A percentile compares a stretch with the other conserved stretches of the same genome.
Conservation (phyloP, 257 asterid species). For the Rauvolfia tetraphylla region DNA sequence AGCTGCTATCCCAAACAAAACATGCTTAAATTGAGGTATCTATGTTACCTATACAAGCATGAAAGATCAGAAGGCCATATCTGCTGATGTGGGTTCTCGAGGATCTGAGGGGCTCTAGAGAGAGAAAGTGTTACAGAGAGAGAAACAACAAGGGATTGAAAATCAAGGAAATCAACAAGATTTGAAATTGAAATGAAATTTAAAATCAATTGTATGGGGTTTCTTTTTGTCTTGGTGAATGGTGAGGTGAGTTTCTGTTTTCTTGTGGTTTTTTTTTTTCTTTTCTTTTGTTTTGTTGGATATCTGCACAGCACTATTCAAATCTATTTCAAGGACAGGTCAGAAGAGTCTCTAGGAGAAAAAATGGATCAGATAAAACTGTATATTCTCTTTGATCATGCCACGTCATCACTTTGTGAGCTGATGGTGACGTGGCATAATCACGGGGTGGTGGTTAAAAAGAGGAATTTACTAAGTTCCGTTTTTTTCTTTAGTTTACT, state of each 20-base stretch:
- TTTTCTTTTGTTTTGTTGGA: background rate
- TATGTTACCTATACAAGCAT: slow-evolving; percentile 30
- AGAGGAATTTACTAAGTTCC: slow-evolving; percentile 8
- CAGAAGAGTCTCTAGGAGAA: slow-evolving; percentile 3
- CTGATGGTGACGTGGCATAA: slow-evolving; percentile 12
- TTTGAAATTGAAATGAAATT: slow-evolving; percentile 24
- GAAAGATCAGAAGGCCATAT: slow-evolving; percentile 32
- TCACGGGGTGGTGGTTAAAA: slow-evolving; percentile 5
- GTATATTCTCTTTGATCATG: slow-evolving; percentile 5
- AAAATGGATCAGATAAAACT: too few relatives aligned
- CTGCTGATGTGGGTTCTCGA: slow-evolving; percentile 17
- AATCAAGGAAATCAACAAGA: slow-evolving; percentile 6
- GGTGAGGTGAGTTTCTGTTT: background rate
- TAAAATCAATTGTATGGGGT: slow-evolving; percentile 4
- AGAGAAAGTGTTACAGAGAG: slow-evolving; percentile 17
- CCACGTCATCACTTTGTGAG: background rate
- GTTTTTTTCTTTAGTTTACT: background rate
- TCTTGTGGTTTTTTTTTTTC: background rate
- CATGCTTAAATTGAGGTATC: slow-evolving; percentile 10
- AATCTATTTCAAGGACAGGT: slow-evolving; percentile 26
- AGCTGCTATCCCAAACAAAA: slow-evolving; percentile 6
- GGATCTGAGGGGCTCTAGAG: slow-evolving; percentile 38
- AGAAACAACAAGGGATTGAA: slow-evolving; percentile 1
- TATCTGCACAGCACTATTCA: slow-evolving; percentile 19
- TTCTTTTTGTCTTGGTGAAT: background rate